Evolutionary conservation across 2,329 filamentous ascomycete genomes (phyloP), one percentile per base, ranked within the genome.

Genomic region (Aspergillus piperis): DNA sequence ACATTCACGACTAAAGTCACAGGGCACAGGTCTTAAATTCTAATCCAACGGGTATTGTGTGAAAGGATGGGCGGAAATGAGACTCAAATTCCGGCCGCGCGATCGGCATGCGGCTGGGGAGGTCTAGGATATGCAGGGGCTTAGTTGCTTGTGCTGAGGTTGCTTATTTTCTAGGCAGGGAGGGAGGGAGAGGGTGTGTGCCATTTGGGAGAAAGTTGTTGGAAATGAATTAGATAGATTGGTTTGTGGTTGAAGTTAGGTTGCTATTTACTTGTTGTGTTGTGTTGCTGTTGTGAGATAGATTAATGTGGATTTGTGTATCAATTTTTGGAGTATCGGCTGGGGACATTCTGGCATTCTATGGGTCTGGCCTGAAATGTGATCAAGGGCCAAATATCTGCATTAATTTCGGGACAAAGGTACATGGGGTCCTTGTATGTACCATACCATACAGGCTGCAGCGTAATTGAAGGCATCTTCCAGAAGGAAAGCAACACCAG

Each of bases 41-140:
- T 23, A 23, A 49, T 21, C 25, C 11, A 23, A 49, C 13, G 19
- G 25, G 7, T 15, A n/a, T 25, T 11, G 21, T 49, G 44, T 10
- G 25, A 25, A 49, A 49, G 44, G 21, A 49, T 19, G 39, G 25
- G 25, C 44, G 44, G 23, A 50, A 17, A 50, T 30, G 47, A 50
- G 25, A 50, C 53, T 44, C 25, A 21, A 47, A 55, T 52, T 58
- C 56, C 39, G 54, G 60, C 38, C 51, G 62, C 61, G 57, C 48
- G 63, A 64, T 65, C 62, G 62, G 63, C 63, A 54, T 60, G 61
- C 56, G 61, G 59, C 58, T 58, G 59, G 63, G 49, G 49, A 47
- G 32, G 27, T 30, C 51, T 25, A 47, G n/a, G 38, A 30, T 52
- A 59, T 47, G 51, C 54, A 44, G 27, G 39, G 30, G 38, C 11